These are phyloP conservation scores for Sporothrix sp. DNA, from an alignment of 2,329 filamentous ascomycete species.

Conservation along the genomic window DNA sequence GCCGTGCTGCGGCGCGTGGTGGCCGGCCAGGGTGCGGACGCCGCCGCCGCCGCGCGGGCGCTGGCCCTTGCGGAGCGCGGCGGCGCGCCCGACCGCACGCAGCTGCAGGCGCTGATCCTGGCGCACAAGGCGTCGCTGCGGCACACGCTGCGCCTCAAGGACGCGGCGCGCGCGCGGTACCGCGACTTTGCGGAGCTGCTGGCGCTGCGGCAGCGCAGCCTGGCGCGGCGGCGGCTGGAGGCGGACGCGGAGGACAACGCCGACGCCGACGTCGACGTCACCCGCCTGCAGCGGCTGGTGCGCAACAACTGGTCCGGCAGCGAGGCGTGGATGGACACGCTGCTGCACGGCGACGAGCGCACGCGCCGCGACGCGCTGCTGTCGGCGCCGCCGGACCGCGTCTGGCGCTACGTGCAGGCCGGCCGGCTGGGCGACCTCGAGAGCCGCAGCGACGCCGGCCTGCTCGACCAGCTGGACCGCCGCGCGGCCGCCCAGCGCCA, in stretches of 20 bases:
- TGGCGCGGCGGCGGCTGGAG: conserved; percentile 41
- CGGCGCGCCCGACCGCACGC: conserved; percentile 42
- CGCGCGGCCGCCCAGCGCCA: conserved; percentile 57
- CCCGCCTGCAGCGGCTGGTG: conserved; percentile 49
- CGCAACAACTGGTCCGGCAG: conserved; percentile 71
- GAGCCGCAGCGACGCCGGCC: conserved; percentile 32
- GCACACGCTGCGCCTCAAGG: conserved; percentile 49
- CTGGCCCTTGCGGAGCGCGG: conserved; percentile 51
- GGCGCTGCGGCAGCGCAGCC: conserved; percentile 49
- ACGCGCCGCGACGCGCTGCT: conserved; percentile 52
- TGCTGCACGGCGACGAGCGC: conserved; percentile 55
- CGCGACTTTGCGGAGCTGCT: conserved; percentile 55
- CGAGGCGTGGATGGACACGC: conserved; percentile 60
- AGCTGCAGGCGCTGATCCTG: conserved; percentile 57
- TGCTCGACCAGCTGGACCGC: conserved; percentile 62
- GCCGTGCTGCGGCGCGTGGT: conserved; percentile 65
- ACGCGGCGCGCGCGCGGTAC: conserved; percentile 49
- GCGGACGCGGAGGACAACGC: conserved; percentile 19
- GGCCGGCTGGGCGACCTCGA: conserved; percentile 49
- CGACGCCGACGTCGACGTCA: conserved; percentile 30
- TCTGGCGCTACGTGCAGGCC: conserved; percentile 59
- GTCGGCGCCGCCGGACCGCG: conserved; percentile 54
- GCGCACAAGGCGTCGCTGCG: conserved; percentile 61
- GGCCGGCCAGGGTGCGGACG: conserved; percentile 23
- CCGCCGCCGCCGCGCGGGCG: conserved; percentile 31